A percentile compares a stretch with the other conserved stretches of the same genome.
phyloP scores from a whole-genome alignment of 768 basidiomycete genomes.

The Mycena maculata region DNA sequence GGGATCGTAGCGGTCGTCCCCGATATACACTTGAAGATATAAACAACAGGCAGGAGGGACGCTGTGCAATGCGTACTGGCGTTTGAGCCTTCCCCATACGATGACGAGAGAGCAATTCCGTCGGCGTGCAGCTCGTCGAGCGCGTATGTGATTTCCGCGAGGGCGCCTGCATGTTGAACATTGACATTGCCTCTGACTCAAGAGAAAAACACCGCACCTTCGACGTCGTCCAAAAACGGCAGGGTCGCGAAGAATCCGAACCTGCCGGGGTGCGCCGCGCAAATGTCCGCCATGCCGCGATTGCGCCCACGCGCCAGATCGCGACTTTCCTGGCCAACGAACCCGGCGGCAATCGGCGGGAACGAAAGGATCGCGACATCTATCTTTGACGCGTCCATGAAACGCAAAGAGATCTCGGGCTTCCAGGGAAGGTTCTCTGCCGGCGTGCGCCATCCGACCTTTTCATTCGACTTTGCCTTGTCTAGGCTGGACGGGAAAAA shows the following conservation, averaged over 20 bases:
- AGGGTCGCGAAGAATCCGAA: constrained; percentile 80
- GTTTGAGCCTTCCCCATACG: constrained; percentile 65
- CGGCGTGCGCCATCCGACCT: constrained; percentile 73
- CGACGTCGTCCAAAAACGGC: constrained; percentile 70
- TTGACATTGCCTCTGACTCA: background rate
- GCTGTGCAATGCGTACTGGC: constrained; percentile 59
- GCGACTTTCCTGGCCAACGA: constrained; percentile 54
- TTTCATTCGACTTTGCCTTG: constrained; percentile 57
- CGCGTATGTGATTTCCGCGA: constrained; percentile 70
- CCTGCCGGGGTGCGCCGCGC: constrained; percentile 59
- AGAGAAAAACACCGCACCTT: constrained; percentile 55
- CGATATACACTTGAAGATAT: constrained; percentile 65
- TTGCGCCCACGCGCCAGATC: constrained; percentile 60
- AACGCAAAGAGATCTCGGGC: constrained; percentile 64
- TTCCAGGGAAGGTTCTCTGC: constrained; percentile 75
- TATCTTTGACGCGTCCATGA: constrained; percentile 71
- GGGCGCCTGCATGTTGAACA: constrained; percentile 54
- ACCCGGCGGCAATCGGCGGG: constrained; percentile 62
- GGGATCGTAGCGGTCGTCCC: constrained; percentile 69
- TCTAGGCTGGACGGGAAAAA: constrained; percentile 67
- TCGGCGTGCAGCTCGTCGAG: constrained; percentile 71
- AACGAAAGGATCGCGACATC: constrained; percentile 75
- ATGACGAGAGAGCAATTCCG: constrained; percentile 75
- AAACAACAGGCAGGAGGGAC: constrained; percentile 1
- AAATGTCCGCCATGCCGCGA: constrained; percentile 57